Evolutionary conservation across 2,329 filamentous ascomycete species (phyloP), one percentile per base, ranked within the genome.

Genomic region (Teratosphaeria gauchensis): DNA sequence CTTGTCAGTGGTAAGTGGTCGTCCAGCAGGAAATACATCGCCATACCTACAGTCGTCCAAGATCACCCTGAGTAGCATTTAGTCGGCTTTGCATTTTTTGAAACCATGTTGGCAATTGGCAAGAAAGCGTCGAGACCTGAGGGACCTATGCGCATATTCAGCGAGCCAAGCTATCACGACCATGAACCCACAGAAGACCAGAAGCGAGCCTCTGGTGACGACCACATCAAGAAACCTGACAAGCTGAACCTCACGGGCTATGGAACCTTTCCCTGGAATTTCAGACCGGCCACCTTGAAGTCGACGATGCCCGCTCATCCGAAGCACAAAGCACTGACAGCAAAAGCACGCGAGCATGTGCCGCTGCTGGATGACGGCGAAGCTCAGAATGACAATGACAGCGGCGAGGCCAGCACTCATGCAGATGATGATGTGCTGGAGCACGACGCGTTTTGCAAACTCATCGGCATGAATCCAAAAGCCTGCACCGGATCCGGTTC

Each of bases 391-490:
- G 42, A 48, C 9, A 48, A 8, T n/a, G 9, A 48, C 19, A 48
- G 19, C n/a, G 42, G 42, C 42, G 21, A 21, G 31, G 12, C 24
- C 21, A 53, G 19, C 32, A 32, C 14, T 11, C 53, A 56, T 30
- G 54, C 56, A 33, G 58, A 60, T 12, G 19, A 32, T 16, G 31
- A 14, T 30, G 51, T 35, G 21, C 21, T 60, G 55, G 51, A 30
- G 16, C 55, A 30, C 5, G 55, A 33, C 6, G 55, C 58, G 7
- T 60, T 60, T 38, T 56, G 55, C 55, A 60, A 56, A 35, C 33
- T 60, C 56, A 60, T 60, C 32, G 58, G 58, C 33, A 33, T 60
- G 21, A 21, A 42, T 14, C 51, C 28, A 16, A 31, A 54, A 8
- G 55, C 30, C 12, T 28, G 53, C 30, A 52, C 31, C 30, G 48